Percentiles rank a stretch among this genome's conserved stretches.
phyloP scores from a whole-genome alignment of 768 basidiomycete species.

The Mycena maculata region DNA sequence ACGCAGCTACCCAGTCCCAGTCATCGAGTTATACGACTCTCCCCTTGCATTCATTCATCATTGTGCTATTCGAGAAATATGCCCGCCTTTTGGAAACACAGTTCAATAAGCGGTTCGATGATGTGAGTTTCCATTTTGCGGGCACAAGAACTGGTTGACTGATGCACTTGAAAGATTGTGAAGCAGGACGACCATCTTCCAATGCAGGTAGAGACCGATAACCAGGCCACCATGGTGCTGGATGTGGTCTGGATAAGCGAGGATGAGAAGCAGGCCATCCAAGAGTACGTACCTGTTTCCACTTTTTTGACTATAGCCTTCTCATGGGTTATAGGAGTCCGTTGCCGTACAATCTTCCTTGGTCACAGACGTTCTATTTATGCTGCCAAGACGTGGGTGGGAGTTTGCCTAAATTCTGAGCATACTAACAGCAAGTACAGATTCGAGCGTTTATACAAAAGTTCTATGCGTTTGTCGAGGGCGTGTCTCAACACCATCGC shows the following conservation, averaged over 20 bases:
- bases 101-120: constrained; percentile 84
- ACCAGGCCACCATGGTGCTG: constrained; percentile 80
- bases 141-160: not conserved
- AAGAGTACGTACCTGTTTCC: constrained; percentile 54
- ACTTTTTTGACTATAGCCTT: not conserved
- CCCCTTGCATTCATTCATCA: constrained; percentile 84
- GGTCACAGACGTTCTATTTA: constrained; percentile 95
- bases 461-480: constrained; percentile 97
- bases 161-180: constrained; percentile 68
- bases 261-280: constrained; percentile 70
- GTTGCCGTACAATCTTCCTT: constrained; percentile 83
- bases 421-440: constrained; percentile 49
- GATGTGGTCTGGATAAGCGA: constrained; percentile 84
- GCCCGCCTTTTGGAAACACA: constrained; percentile 82
- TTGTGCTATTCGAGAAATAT: constrained; percentile 93
- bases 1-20: constrained; percentile 52
- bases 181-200: constrained; percentile 89
- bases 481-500: constrained; percentile 89
- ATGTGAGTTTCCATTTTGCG: constrained; percentile 58
- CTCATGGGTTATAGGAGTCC: constrained; percentile 56
- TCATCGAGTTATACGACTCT: constrained; percentile 88
- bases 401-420: constrained; percentile 24
- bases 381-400: constrained; percentile 85
- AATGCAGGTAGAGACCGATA: constrained; percentile 74
- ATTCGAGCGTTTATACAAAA: constrained; percentile 92